Percentiles rank a stretch among this genome's conserved stretches.
Conservation (phyloP, 106 monocot genomes). For the Acorus gramineus region DNA sequence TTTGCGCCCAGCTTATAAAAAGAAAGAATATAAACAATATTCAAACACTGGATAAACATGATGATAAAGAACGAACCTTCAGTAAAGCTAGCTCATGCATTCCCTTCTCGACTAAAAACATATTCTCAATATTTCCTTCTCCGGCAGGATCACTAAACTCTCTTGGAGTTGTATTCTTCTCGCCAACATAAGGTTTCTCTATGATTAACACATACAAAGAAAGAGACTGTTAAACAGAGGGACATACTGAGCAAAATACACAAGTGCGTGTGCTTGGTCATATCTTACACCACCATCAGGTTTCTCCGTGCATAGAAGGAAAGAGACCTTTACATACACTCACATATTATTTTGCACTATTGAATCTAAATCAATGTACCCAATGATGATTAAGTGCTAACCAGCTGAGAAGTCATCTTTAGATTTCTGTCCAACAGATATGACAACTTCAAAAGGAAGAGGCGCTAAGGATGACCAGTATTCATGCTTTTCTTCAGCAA, state of each 20-base stretch:
- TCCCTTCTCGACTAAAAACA: conserved; percentile 79
- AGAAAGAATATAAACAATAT: not conserved
- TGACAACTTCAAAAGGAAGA: conserved; percentile 46
- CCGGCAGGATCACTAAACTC: conserved; percentile 26
- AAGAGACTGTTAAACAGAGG: not conserved
- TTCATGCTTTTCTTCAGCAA: conserved; percentile 62
- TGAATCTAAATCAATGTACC: not conserved
- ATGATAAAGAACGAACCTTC: conserved; percentile 36
- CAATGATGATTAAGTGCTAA: conserved; percentile 7
- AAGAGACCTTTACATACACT: no score
- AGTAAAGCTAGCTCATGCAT: conserved; percentile 50
- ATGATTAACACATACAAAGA: not conserved
- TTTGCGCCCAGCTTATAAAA: no score
- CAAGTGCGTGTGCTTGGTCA: no score
- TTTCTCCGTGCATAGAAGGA: no score
- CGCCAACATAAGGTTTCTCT: conserved; percentile 27
- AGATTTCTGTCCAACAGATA: conserved; percentile 65
- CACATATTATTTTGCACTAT: not conserved
- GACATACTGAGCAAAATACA: not conserved
- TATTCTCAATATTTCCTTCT: conserved; percentile 57
- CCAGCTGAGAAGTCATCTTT: conserved; percentile 43
- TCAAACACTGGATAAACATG: not conserved
- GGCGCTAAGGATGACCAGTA: conserved; percentile 71
- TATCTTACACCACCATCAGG: no score
- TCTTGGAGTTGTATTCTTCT: conserved; percentile 12